Conservation (phyloP, 768 basidiomycete genomes). For the Chalciporus sphaerocephalus region DNA sequence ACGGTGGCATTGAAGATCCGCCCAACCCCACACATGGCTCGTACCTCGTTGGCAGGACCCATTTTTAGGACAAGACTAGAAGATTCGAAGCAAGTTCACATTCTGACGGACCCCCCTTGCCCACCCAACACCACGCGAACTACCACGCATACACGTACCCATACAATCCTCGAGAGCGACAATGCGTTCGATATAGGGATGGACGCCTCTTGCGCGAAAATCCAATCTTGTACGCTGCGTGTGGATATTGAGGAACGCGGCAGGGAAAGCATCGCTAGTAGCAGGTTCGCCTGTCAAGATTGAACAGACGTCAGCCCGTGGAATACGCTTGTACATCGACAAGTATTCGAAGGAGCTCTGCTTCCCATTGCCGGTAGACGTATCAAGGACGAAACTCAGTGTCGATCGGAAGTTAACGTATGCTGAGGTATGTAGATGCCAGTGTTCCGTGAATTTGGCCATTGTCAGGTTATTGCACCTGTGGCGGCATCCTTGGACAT, state of each 20-base stretch:
- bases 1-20: slow-evolving; percentile 19
- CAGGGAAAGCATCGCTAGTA: slow-evolving; percentile 13
- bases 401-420: slow-evolving; percentile 55
- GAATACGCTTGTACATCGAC: slow-evolving; percentile 9
- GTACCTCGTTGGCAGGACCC: slow-evolving; percentile 3
- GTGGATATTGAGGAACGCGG: slow-evolving; percentile 22
- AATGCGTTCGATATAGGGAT: slow-evolving; percentile 16
- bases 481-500: slow-evolving; percentile 12
- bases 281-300: slow-evolving; percentile 19
- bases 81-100: slow-evolving; percentile 18
- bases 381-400: slow-evolving; percentile 35
- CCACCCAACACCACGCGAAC: slow-evolving; percentile 3
- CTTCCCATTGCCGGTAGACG: slow-evolving; percentile 45
- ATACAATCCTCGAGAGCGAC: slow-evolving; percentile 8
- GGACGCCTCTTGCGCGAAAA: slow-evolving; percentile 9
- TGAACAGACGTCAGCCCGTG: slow-evolving; percentile 2
- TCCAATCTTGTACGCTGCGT: slow-evolving; percentile 19
- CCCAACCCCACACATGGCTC: slow-evolving; percentile 10
- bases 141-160: background rate
- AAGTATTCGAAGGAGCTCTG: slow-evolving; percentile 24
- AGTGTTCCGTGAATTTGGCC: background rate
- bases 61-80: slow-evolving; percentile 22
- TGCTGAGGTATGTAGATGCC: slow-evolving; percentile 30
- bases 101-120: slow-evolving; percentile 22
- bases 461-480: slow-evolving; percentile 20